Percentiles rank a stretch among this genome's conserved stretches.
Evolutionary conservation across 345 rosid genomes (phyloP).

Genomic region (Acer negundo): DNA sequence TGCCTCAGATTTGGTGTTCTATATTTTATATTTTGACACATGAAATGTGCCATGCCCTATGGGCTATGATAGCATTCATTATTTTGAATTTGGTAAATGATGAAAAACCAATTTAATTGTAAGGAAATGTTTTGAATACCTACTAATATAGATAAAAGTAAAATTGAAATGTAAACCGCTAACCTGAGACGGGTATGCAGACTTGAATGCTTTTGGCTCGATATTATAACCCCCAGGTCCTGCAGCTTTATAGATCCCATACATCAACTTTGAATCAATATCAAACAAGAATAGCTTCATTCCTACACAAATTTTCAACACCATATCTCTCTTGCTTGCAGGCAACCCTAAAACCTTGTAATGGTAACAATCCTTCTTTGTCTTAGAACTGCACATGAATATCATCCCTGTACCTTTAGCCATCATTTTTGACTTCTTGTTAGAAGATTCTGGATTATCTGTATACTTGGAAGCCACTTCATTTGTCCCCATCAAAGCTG

Average conservation of each 20-base stretch:
- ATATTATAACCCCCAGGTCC: constrained; percentile 39
- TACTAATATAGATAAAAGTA: not conserved
- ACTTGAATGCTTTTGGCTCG: constrained; percentile 33
- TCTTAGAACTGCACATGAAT: constrained; percentile 40
- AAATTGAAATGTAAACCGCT: constrained; percentile 7
- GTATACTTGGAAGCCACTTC: constrained; percentile 4
- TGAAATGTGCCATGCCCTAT: not conserved
- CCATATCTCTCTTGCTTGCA: constrained; percentile 30
- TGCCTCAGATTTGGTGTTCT: not conserved
- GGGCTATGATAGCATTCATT: not conserved
- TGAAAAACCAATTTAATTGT: not conserved
- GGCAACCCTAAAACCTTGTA: constrained; percentile 39
- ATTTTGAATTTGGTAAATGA: not conserved
- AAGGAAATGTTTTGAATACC: not conserved
- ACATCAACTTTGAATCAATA: constrained; percentile 29
- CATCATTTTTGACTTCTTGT: not conserved
- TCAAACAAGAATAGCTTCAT: constrained; percentile 37
- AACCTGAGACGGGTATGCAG: constrained; percentile 38
- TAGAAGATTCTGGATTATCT: constrained; percentile 17
- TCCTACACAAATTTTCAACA: constrained; percentile 28
- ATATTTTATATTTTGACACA: not conserved
- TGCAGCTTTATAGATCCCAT: constrained; percentile 36
- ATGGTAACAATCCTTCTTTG: constrained; percentile 31
- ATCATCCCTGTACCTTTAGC: constrained; percentile 28
- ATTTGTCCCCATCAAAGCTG: constrained; percentile 5